Percentiles rank a stretch among this genome's conserved stretches.
Evolutionary conservation across 768 basidiomycete species (phyloP).

Genomic region (Thelephora ganbajun): DNA sequence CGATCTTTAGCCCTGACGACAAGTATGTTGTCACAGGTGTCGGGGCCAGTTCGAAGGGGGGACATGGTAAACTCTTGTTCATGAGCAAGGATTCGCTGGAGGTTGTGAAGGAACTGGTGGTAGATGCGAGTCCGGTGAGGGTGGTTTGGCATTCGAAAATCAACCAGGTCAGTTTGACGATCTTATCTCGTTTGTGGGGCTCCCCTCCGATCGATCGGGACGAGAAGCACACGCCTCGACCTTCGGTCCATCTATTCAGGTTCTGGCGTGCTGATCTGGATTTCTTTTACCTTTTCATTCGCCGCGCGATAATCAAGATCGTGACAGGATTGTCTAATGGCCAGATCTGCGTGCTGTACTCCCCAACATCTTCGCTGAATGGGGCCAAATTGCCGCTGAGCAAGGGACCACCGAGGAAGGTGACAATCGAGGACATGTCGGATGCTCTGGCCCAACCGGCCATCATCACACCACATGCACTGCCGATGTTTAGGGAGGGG

Average conservation of each 20-base stretch:
- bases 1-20: constrained; percentile 91
- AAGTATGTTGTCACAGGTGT: constrained; percentile 78
- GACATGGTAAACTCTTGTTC: constrained; percentile 59
- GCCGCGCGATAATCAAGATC: constrained; percentile 36
- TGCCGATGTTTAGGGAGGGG: constrained; percentile 87
- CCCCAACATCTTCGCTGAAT: constrained; percentile 77
- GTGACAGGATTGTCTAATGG: constrained; percentile 81
- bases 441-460: constrained; percentile 74
- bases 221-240: neutral
- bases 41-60: constrained; percentile 52
- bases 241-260: neutral
- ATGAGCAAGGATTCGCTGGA: constrained; percentile 58
- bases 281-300: no score
- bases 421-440: constrained; percentile 79
- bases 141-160: constrained; percentile 95
- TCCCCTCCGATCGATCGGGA: neutral
- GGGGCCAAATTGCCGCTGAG: constrained; percentile 83
- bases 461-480: constrained; percentile 83
- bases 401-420: constrained; percentile 75
- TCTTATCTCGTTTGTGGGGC: constrained; percentile 2
- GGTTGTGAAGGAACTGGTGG: constrained; percentile 49
- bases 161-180: constrained; percentile 61
- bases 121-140: constrained; percentile 74
- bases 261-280: no score
- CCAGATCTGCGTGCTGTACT: constrained; percentile 82